Evolutionary conservation across 768 basidiomycete species (phyloP).

Genomic region (Lepiota venenata): DNA sequence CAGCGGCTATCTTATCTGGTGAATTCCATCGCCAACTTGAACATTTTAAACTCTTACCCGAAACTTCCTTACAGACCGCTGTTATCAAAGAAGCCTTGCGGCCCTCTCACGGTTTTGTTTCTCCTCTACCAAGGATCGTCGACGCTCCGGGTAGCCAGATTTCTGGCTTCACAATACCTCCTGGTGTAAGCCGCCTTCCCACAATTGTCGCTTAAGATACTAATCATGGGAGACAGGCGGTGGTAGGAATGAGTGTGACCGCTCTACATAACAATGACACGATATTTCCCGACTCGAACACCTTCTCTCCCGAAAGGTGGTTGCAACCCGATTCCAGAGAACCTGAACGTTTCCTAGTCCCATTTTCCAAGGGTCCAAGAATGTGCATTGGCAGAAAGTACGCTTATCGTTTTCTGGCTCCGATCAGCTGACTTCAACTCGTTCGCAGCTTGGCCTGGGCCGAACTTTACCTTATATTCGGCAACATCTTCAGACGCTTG

Average conservation of each 20-base stretch:
- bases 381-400: constrained; percentile 44
- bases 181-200: constrained; percentile 27
- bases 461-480: constrained; percentile 38
- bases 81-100: constrained; percentile 47
- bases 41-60: not conserved
- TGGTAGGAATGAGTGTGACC: constrained; percentile 36
- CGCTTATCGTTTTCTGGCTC: constrained; percentile 2
- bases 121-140: constrained; percentile 40
- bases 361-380: constrained; percentile 43
- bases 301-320: constrained; percentile 42
- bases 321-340: constrained; percentile 25
- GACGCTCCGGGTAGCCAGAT: constrained; percentile 30
- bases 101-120: constrained; percentile 38
- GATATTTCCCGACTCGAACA: constrained; percentile 35
- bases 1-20: constrained; percentile 44
- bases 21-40: constrained; percentile 9
- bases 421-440: not conserved
- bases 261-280: constrained; percentile 33
- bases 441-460: constrained; percentile 37
- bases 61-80: constrained; percentile 31
- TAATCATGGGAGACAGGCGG: constrained; percentile 24
- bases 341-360: constrained; percentile 34
- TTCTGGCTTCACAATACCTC: constrained; percentile 32
- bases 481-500: constrained; percentile 35
- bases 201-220: not conserved